Base-by-base conservation (phyloP, 495 filamentous ascomycete species). In the Pyrenula massariospora region DNA sequence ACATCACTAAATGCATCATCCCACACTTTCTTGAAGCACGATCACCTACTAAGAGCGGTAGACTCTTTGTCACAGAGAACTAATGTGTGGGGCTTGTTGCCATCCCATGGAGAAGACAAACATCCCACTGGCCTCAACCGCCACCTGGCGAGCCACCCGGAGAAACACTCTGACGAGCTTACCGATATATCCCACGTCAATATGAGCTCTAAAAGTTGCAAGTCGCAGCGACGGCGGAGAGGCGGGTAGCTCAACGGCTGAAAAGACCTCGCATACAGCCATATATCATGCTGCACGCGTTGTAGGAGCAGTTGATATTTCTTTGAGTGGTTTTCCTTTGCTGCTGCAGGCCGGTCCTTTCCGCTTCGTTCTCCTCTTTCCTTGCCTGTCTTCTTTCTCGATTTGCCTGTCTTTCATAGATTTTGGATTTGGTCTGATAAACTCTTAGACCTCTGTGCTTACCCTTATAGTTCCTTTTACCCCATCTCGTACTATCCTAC, bases 161-260 rank as follows among this genome's bases (percentile, higher is more conserved):
- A 42, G 5, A 42, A 42, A 42, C 31, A 15, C 8, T 5, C 15
- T 15, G 15, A 5, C 31, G 31, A 42, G 15, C 31, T 42, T 42
- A 5, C 15, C 31, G 8, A 42, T 42, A 42, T 42, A n/a, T n/a
- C n/a, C 31, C 31, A 42, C 31, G 31, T 15, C 31, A 42, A 42
- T 42, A 42, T 42, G 8, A 42, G 31, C 8, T 42, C 31, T 42
- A 42, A 42, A 42, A 15, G 31, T 8, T 15, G 31, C 5, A 42
- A 15, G n/a, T n/a, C n/a, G n/a, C n/a, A n/a, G n/a, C n/a, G n/a
- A 42, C 5, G 8, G 31, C 31, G 31, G 31, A 15, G 15, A 8
- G 15, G 31, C 31, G 31, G 31, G 31, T 42, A 54, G 36, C 58
- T 56, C 56, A 72, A 72, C 58, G 31, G 31, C 31, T 42, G 31